phyloP scores from a whole-genome alignment of 2,329 filamentous ascomycete species.

The Pseudogymnoascus sp. region DNA sequence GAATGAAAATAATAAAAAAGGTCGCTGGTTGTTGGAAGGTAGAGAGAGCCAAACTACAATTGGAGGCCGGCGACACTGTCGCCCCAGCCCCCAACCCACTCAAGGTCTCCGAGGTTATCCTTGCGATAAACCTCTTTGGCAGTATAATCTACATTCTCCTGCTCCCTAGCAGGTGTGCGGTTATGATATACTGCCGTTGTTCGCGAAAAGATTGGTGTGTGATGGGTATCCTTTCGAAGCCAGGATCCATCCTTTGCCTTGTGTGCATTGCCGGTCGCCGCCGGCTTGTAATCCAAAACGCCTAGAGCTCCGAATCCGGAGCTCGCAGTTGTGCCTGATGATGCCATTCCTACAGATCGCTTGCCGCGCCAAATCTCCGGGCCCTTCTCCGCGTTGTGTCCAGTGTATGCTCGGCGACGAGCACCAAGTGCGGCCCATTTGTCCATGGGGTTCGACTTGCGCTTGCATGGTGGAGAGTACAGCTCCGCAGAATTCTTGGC shows the following conservation, averaged over 20 bases:
- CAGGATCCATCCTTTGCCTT: constrained; percentile 22
- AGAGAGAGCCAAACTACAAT: constrained; percentile 52
- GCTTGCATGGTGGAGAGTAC: constrained; percentile 63
- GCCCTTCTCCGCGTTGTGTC: constrained; percentile 43
- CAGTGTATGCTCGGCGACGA: constrained; percentile 62
- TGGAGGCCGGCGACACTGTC: constrained; percentile 43
- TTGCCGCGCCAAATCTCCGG: constrained; percentile 39
- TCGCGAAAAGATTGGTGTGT: constrained; percentile 5
- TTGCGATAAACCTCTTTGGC: constrained; percentile 49
- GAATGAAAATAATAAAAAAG: constrained; percentile 21
- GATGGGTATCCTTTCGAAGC: constrained; percentile 14
- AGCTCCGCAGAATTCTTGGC: constrained; percentile 37
- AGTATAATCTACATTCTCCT: constrained; percentile 23
- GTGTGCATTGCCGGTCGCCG: constrained; percentile 20
- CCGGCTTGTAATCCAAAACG: constrained; percentile 37
- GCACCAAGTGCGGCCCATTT: constrained; percentile 89
- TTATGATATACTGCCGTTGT: constrained; percentile 8
- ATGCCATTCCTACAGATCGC: constrained; percentile 21
- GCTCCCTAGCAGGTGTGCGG: constrained; percentile 22
- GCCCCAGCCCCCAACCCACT: constrained; percentile 93
- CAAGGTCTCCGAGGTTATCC: constrained; percentile 67
- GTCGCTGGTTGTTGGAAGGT: constrained; percentile 16
- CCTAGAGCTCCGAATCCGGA: constrained; percentile 33
- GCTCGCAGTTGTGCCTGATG: constrained; percentile 40
- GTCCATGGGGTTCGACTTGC: constrained; percentile 50